Evolutionary conservation across 2,329 filamentous ascomycete species (phyloP).

Genomic region (Trichoderma polysporum): DNA sequence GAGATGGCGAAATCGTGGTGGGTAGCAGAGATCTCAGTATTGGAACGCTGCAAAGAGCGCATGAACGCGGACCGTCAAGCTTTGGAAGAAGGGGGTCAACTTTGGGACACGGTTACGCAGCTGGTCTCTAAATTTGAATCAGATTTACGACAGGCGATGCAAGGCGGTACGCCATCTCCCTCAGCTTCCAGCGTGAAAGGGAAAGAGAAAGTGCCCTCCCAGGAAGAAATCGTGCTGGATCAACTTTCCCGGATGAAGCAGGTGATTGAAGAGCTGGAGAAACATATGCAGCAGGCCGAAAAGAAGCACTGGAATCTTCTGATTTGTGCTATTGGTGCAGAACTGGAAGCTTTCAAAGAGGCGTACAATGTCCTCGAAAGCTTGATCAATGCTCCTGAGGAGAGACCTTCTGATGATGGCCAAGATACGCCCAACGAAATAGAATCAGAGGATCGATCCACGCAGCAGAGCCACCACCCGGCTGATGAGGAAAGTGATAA

Average conservation of each 20-base stretch:
- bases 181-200: slow-evolving; percentile 27
- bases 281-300: slow-evolving; percentile 55
- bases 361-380: slow-evolving; percentile 55
- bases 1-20: slow-evolving; percentile 72
- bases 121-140: slow-evolving; percentile 65
- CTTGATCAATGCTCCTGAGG: slow-evolving; percentile 17
- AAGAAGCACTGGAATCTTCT: slow-evolving; percentile 69
- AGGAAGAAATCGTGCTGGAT: slow-evolving; percentile 41
- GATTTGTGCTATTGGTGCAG: slow-evolving; percentile 73
- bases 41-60: slow-evolving; percentile 54
- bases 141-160: slow-evolving; percentile 58
- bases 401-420: background rate
- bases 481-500: slow-evolving; percentile 26
- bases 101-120: slow-evolving; percentile 64
- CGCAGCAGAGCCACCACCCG: background rate
- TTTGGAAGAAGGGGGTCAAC: slow-evolving; percentile 62
- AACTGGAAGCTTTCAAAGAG: slow-evolving; percentile 65
- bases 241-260: slow-evolving; percentile 57
- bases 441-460: background rate
- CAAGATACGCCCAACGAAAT: slow-evolving; percentile 18
- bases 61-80: slow-evolving; percentile 63
- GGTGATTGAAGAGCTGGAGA: slow-evolving; percentile 56
- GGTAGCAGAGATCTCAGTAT: slow-evolving; percentile 58
- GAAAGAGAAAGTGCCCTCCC: slow-evolving; percentile 33
- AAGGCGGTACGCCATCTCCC: slow-evolving; percentile 26